A percentile compares a stretch with the other conserved stretches of the same genome.
Conservation (phyloP, 2,329 filamentous ascomycete species). For the Colletotrichum sp. region DNA sequence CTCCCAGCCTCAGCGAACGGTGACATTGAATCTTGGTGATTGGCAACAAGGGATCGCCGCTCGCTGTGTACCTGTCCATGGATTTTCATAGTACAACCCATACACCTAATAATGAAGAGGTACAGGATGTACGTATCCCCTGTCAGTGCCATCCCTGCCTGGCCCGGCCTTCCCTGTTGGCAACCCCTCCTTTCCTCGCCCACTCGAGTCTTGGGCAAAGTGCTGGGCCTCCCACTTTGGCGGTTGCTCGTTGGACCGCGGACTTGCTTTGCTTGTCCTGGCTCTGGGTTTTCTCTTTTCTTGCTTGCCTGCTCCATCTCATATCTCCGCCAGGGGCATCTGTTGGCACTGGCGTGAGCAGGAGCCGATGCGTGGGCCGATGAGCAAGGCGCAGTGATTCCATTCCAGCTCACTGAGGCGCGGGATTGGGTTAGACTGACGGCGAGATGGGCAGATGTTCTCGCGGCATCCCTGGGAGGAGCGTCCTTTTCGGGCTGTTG, state of each 20-base stretch:
- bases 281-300: background rate
- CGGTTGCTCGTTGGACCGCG: background rate
- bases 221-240: background rate
- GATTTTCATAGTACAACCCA: slow-evolving; percentile 8
- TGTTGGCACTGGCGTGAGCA: slow-evolving; percentile 1
- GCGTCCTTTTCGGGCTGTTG: background rate
- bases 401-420: slow-evolving; percentile 3
- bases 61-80: background rate
- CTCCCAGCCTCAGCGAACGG: slow-evolving; percentile 12
- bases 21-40: background rate
- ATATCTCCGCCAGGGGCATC: background rate
- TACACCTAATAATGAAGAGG: background rate
- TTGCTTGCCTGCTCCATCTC: background rate
- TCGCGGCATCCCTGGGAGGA: background rate
- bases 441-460: background rate
- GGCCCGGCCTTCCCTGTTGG: background rate
- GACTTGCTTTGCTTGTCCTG: background rate
- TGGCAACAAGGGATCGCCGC: slow-evolving; percentile 7
- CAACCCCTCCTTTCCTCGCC: background rate
- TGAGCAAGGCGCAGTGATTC: slow-evolving; percentile 4
- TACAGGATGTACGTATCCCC: background rate
- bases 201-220: background rate
- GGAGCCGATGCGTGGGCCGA: background rate
- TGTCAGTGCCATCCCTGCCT: background rate
- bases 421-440: background rate